Base-by-base conservation (phyloP, 2,329 filamentous ascomycete species). In the Lasiodiplodia theobromae region DNA sequence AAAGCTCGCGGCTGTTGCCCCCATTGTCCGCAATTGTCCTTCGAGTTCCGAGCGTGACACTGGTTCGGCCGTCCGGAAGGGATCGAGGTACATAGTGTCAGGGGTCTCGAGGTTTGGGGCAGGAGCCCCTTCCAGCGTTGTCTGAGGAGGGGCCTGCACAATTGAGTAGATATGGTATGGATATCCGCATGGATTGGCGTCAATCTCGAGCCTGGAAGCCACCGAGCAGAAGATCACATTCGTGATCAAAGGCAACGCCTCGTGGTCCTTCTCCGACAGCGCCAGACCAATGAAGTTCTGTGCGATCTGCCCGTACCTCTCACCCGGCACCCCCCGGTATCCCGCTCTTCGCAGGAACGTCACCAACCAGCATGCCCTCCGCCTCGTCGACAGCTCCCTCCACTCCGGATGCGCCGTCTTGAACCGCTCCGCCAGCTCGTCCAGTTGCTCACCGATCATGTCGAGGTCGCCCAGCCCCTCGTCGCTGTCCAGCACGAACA, bases 271-370 rank as follows among this genome's bases (percentile, higher is more conserved):
- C 62, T 92, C 89, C 44, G 88, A 89, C 53, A 98, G 83, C 4
- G 92, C 93, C 70, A 96, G 85, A 11, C 93, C 93, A 68, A 99
- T 89, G 73, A 97, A 92, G 73, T 92, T 96, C 79, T 98, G 97
- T 70, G 92, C 88, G 69, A 98, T 81, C 69, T 91, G 90, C 73
- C 93, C 89, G 77, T 96, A 97, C 67, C 91, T 88, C 8, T 88
- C 87, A n/a, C 88, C 81, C n/a, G 85, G 84, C 68, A 93, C 86
- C 54, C 94, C 94, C 1, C 88, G 88, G 72, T 97, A 86, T 67
- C 91, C 88, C 47, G 89, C 86, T 2, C 80, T 77, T 67, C 89
- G 87, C 54, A 98, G 82, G 84, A 92, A 97, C 10, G 82, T 82
- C 21, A 91, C 89, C 47, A 97, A 82, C 1, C 83, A 81, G 49